A percentile compares a stretch with the other conserved stretches of the same genome.
phyloP scores from a whole-genome alignment of 768 basidiomycete genomes.

The Pulveroboletus sp. region DNA sequence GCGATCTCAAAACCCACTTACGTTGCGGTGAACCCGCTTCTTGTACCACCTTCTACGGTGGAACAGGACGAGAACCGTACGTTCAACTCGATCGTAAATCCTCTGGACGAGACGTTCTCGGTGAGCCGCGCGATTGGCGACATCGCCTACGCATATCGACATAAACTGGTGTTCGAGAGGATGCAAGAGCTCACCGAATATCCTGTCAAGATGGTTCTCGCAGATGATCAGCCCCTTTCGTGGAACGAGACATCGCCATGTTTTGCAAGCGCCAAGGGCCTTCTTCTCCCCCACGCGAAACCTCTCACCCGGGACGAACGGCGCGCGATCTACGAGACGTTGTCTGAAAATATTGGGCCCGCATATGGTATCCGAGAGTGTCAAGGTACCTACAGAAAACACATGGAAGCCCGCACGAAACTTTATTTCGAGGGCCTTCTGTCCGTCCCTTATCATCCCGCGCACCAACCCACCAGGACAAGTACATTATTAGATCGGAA shows the following conservation, averaged over 20 bases:
- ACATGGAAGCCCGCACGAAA: slow-evolving; percentile 48
- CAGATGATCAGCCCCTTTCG: slow-evolving; percentile 8
- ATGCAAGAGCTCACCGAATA: slow-evolving; percentile 23
- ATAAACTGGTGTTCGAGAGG: slow-evolving; percentile 24
- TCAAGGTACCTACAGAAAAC: slow-evolving; percentile 48
- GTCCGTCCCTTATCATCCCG: slow-evolving; percentile 14
- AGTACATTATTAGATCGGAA: slow-evolving; percentile 12
- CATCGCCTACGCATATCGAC: slow-evolving; percentile 26
- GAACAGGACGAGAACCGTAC: slow-evolving; percentile 5
- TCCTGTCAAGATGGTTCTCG: slow-evolving; percentile 7
- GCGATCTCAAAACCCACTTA: slow-evolving; percentile 9
- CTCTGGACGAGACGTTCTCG: slow-evolving; percentile 27
- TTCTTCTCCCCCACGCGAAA: slow-evolving; percentile 20
- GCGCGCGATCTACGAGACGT: slow-evolving; percentile 46
- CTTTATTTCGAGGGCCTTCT: slow-evolving; percentile 46
- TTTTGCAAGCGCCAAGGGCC: slow-evolving; percentile 12
- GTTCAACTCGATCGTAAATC: slow-evolving; percentile 20
- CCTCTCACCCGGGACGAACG: slow-evolving; percentile 46
- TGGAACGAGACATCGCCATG: slow-evolving; percentile 21
- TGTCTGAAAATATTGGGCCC: slow-evolving; percentile 48
- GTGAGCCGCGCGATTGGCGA: slow-evolving; percentile 28
- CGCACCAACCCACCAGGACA: slow-evolving; percentile 12
- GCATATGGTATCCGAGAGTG: slow-evolving; percentile 47
- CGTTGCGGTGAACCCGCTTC: slow-evolving; percentile 29
- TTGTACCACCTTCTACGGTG: slow-evolving; percentile 2